phyloP scores from a whole-genome alignment of 345 rosid species.

The Citrus maxima region DNA sequence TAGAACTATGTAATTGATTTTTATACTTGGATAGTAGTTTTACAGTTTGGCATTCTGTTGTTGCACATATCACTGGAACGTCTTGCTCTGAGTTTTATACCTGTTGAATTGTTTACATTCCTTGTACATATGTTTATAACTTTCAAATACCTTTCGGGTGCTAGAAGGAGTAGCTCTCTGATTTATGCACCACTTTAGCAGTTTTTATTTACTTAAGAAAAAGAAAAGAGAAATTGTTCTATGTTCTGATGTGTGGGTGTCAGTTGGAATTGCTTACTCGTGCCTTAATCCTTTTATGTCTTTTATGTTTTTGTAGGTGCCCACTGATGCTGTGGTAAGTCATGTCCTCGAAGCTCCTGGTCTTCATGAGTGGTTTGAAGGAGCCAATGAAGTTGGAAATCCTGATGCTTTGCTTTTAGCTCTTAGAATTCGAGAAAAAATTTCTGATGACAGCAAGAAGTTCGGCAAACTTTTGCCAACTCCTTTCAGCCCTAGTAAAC shows the following conservation, averaged over 20 bases:
- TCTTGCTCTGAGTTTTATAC: not conserved
- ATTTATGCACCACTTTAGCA: not conserved
- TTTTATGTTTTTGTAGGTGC: constrained; percentile 44
- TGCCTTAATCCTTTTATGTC: not conserved
- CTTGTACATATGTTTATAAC: not conserved
- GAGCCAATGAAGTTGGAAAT: constrained; percentile 69
- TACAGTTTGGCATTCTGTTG: not conserved
- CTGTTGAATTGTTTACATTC: not conserved
- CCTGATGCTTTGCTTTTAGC: constrained; percentile 95
- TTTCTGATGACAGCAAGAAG: constrained; percentile 36
- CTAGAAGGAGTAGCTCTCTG: not conserved
- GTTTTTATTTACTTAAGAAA: not conserved
- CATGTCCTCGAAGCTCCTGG: constrained; percentile 74
- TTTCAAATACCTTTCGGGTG: not conserved
- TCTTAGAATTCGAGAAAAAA: constrained; percentile 57
- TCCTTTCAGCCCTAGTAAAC: constrained; percentile 64
- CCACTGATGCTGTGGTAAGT: constrained; percentile 53
- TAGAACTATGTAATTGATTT: not conserved
- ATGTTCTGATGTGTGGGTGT: not conserved
- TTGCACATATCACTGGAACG: not conserved
- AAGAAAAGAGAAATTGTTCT: not conserved
- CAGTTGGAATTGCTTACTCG: not conserved
- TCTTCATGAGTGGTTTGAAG: constrained; percentile 70
- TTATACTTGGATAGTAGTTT: not conserved
- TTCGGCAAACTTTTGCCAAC: constrained; percentile 71